Base-by-base conservation (phyloP, 1,284 basidiomycete species). In the Coriolopsis trogii region DNA sequence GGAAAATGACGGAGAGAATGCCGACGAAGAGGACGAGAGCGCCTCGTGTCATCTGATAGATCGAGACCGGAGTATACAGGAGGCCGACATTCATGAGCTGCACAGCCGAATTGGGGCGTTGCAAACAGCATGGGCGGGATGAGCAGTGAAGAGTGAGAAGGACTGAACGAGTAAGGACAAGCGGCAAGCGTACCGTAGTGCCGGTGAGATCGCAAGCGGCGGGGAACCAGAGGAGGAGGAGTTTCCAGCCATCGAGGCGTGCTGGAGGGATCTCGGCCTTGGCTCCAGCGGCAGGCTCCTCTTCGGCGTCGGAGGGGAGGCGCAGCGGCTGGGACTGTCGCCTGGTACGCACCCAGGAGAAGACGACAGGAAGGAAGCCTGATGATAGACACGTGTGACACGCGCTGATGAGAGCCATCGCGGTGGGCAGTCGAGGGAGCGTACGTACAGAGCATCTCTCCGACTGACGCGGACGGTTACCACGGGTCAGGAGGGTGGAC, bases 11-110 rank as follows among this genome's bases (percentile, higher is more conserved):
- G 47, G 89, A 93, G 60, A 98, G 84, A 49, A 94, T 70, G 31
- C 95, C 97, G 57, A 99, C 97, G 76, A 97, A 99, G 46, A 99
- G 83, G 46, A 99, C 96, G 50, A 99, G 85, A 12, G 95, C 93
- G 36, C 97, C 97, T 58, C 97, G 85, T 34, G 91, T 93, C 96
- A 98, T 98, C 75, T 96, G 96, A 78, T 93, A 98, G 64, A 99
- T 94, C 45, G 94, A 97, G 37, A 98, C 96, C 21, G 95, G 95
- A 1, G 93, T 96, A 70, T 96, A 93, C 41, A 98, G 82, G 46
- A 98, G 81, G 51, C 95, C 95, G 62, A 95, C 79, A 65, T 97
- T 97, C 95, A 98, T 98, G 62, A 95, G 78, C 81, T 93, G 66
- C 51, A 53, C 44, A 47, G 24, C 49, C 41, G 52, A 47, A 50